Base-by-base conservation (phyloP, 768 basidiomycete genomes). In the Kockovaella imperatae region DNA sequence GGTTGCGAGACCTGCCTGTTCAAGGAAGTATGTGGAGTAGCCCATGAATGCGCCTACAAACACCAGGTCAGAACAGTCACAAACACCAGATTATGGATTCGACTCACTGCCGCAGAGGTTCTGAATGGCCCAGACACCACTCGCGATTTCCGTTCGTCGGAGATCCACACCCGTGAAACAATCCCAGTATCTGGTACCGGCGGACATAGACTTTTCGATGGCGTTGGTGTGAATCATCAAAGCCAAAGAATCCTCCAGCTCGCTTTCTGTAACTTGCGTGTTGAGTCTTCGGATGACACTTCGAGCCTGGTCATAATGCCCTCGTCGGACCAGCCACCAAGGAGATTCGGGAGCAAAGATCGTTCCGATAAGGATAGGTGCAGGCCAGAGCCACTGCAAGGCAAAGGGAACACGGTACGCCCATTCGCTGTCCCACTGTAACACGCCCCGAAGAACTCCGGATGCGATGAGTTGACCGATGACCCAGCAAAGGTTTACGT, bases 111-210 rank as follows among this genome's bases (percentile, higher is more conserved):
- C 68, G 35, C 57, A 65, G 4, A 49, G 30, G 34, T 49, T 61
- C 43, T 72, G 70, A 28, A 62, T 58, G 15, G 54, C 38, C 68
- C 68, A 72, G 21, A 51, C 54, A 18, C 56, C 53, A 17, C 53
- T 23, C 5, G 60, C 89, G 70, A 88, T 63, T 53, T 72, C 72
- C 7, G 71, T 72, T 10, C 72, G 45, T 24, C 72, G 52, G 0
- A 60, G 46, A 45, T 74, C 70, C 47, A 63, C 47, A 18, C 72
- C 71, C 20, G 49, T 53, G 68, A 71, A 73, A 56, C 72, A 73
- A 47, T 74, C 70, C 14, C 60, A 23, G 59, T 73, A 74, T 18
- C 42, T 52, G 0, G 68, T 65, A 13, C 72, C 72, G 1, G 52
- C 59, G 1, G 57, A 42, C 31, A 62, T 53, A 24, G 52, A 28